A percentile compares a stretch with the other conserved stretches of the same genome.
Evolutionary conservation across 1,284 basidiomycete species (phyloP).

Genomic region (Chiua sp.): DNA sequence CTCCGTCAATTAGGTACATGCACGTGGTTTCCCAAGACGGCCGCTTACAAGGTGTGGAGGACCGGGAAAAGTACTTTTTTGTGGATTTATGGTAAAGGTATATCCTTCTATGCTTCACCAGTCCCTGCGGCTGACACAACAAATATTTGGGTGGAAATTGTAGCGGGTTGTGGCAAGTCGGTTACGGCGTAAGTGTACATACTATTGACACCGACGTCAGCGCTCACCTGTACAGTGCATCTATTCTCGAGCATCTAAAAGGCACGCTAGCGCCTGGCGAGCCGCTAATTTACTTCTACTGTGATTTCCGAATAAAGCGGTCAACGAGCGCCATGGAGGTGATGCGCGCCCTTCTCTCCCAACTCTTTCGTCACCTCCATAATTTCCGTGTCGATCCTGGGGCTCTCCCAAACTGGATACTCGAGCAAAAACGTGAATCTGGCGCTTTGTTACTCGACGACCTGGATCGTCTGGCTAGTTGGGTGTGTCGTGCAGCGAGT

Average conservation of each 20-base stretch:
- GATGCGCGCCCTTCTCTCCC: background rate
- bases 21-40: background rate
- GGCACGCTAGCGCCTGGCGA: background rate
- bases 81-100: constrained; percentile 2
- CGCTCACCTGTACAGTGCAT: background rate
- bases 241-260: background rate
- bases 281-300: background rate
- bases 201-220: background rate
- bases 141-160: too few species aligned
- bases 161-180: constrained; percentile 2
- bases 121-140: background rate
- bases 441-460: background rate
- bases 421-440: background rate
- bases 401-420: background rate
- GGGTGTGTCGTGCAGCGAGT: background rate
- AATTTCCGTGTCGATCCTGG: background rate
- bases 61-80: background rate
- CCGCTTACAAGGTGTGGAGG: background rate
- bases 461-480: background rate
- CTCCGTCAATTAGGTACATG: background rate
- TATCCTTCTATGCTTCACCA: background rate
- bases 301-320: background rate
- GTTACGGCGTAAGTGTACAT: background rate
- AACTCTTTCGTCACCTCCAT: background rate
- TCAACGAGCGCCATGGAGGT: background rate